Evolutionary conservation across 2,329 filamentous ascomycete genomes (phyloP), one percentile per base, ranked within the genome.

Genomic region (Fusarium siculi): DNA sequence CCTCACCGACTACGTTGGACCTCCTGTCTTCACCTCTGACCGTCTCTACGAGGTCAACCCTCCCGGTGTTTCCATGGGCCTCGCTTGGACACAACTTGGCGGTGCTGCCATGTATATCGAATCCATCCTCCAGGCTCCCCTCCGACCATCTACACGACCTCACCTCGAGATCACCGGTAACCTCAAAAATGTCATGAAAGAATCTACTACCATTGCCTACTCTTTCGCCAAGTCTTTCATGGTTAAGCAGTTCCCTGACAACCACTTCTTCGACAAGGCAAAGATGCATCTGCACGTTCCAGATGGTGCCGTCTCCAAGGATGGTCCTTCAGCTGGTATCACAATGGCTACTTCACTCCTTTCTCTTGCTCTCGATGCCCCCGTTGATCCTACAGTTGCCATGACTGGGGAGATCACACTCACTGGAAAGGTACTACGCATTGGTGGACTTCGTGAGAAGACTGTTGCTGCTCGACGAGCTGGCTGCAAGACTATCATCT

Each of bases 341-440:
- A 99, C 96, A 11, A 99, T 99, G 96, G 93, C 96, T n/a, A 97
- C 95, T 11, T 95, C 93, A 66, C 84, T 99, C 77, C 86, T 99
- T 56, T 96, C 93, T 58, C 86, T 99, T 70, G 96, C 94, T 14
- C 85, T 98, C 43, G 90, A 97, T 74, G 88, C 89, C 50, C 88
- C 92, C 21, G 87, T 99, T 55, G 88, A 95, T 79, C 94, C 96
- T 11, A 94, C 93, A 2, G 91, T 98, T 75, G 96, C 97, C 66
- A 99, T 99, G 96, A 99, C 96, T 2, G 96, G 96, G 72, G 96
- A 99, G 84, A 86, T 99, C 73, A 99, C 97, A 4, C 91, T 99
- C 58, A 99, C 96, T 3, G 96, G 96, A 61, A 99, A 99, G 85
- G 96, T 99, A 5, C 85, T 99, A 58, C 89, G 96, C 70, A 99